A percentile compares a stretch with the other conserved stretches of the same genome.
phyloP scores from a whole-genome alignment of 2,329 filamentous ascomycete species.

The Cytospora mali region DNA sequence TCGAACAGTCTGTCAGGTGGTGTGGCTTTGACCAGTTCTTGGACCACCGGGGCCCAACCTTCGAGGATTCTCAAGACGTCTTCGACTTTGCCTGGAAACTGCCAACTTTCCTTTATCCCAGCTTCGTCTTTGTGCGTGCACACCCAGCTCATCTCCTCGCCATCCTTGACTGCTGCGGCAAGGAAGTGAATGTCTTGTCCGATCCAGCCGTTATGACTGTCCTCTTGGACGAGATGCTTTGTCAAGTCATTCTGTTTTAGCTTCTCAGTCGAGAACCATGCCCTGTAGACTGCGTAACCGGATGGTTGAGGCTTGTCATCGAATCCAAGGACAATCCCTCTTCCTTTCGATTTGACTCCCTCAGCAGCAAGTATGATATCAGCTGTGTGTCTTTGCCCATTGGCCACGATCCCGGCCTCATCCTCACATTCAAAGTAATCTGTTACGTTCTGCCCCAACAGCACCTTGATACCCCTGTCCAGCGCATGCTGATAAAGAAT shows the following conservation, averaged over 20 bases:
- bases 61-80: conserved; percentile 46
- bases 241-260: no score
- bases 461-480: no score
- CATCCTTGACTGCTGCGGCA: conserved; percentile 54
- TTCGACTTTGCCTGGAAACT: conserved; percentile 43
- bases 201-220: conserved; percentile 56
- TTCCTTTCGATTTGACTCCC: conserved; percentile 47
- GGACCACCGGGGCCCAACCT: conserved; percentile 52
- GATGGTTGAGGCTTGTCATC: conserved; percentile 43
- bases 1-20: conserved; percentile 44
- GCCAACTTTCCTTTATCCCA: conserved; percentile 51
- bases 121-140: conserved; percentile 49
- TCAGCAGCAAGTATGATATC: conserved; percentile 49
- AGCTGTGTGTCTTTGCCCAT: conserved; percentile 42
- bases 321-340: conserved; percentile 45
- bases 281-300: conserved; percentile 46
- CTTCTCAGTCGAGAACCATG: conserved; percentile 46
- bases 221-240: conserved; percentile 51
- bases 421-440: conserved; percentile 48
- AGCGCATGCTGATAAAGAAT: conserved; percentile 52
- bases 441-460: no score
- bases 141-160: conserved; percentile 57
- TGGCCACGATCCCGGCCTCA: conserved; percentile 44
- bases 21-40: conserved; percentile 46
- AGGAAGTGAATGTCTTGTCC: conserved; percentile 56